Evolutionary conservation across 148 eudicot species (phyloP).

Genomic region (Rhododendron vialii): DNA sequence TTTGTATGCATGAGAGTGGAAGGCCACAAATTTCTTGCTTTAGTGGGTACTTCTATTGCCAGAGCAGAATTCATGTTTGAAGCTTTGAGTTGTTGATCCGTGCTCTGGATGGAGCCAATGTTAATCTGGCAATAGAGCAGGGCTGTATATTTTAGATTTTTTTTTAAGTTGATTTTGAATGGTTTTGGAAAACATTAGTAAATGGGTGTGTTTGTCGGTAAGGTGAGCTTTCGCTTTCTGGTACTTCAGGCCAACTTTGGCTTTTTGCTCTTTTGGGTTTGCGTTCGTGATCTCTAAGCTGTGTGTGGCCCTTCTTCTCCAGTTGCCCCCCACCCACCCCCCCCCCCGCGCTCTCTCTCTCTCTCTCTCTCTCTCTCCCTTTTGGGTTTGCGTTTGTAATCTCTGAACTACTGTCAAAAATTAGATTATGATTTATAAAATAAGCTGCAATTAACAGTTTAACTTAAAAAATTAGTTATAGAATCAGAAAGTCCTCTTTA

Average conservation of each 20-base stretch:
- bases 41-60: not conserved
- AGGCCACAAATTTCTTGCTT: not conserved
- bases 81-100: not conserved
- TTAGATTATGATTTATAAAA: too few species aligned
- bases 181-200: not conserved
- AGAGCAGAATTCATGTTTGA: not conserved
- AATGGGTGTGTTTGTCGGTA: not conserved
- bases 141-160: not conserved
- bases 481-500: too few species aligned
- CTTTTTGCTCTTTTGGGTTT: not conserved
- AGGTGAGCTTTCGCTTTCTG: constrained; percentile 12
- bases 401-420: too few species aligned
- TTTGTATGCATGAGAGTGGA: constrained; percentile 1
- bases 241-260: not conserved
- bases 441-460: too few species aligned
- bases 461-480: too few species aligned
- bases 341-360: not conserved
- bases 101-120: not conserved
- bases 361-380: not conserved
- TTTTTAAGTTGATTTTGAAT: not conserved
- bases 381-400: too few species aligned
- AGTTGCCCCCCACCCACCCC: not conserved
- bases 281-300: not conserved
- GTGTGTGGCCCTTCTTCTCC: not conserved
- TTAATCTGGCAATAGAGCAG: not conserved